Base-by-base conservation (phyloP, 495 filamentous ascomycete genomes). In the Xylaria acuta region DNA sequence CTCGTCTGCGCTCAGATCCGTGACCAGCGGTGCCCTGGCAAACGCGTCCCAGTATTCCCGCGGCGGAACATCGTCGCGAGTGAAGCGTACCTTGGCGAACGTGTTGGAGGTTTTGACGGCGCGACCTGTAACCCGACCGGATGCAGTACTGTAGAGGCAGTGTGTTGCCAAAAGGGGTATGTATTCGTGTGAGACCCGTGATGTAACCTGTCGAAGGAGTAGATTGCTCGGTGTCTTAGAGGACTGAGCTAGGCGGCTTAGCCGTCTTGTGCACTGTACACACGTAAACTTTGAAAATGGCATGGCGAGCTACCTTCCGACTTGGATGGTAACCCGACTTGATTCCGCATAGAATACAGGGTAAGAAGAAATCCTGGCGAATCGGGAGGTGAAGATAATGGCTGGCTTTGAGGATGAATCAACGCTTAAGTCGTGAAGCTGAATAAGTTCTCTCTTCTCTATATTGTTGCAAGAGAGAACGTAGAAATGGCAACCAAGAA, bases 21-120 rank as follows among this genome's bases (percentile, higher is more conserved):
- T 59, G 54, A 76, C 71, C 0, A 72, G 45, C 9, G 64, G 65
- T 1, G 32, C 38, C 18, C 12, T 3, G 25, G 43, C 59, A 14
- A 62, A 27, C 1, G 36, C 12, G 2, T 58, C 49, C 80, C 79
- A 84, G 60, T 79, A 76, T 22, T 62, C 36, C 3, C 75, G 43
- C 1, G 63, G 67, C 8, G 82, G 82, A 9, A 80, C 38, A 20
- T 82, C 77, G 40, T 63, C 58, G n/a, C 49, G 14, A 1, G 72
- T 54, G 64, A 83, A 79, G 9, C 38, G 54, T 30, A 56, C 51
- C 9, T 67, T 20, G 3, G 34, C 14, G 47, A 72, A 66, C 59
- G 8, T 43, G 66, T 71, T 56, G 38, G 73, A 64, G 43, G 45
- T 2, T 41, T 0, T 0, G 18, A 7, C 41, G 9, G 4, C 27